Conservation (phyloP, 2,329 filamentous ascomycete species). For the Emericellopsis cladophorae region DNA sequence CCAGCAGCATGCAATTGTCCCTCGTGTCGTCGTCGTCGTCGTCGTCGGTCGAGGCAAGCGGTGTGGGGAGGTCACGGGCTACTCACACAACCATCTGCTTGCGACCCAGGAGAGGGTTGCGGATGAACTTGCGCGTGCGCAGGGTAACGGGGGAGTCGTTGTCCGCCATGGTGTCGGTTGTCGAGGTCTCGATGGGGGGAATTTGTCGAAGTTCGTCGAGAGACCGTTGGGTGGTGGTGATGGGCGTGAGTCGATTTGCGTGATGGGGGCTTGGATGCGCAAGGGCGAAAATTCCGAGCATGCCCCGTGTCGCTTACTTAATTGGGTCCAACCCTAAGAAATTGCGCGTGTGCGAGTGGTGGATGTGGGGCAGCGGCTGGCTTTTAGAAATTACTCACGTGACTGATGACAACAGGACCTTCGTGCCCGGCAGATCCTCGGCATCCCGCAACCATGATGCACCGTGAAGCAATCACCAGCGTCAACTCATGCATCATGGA, state of each 20-base stretch:
- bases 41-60: background rate
- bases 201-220: slow-evolving; percentile 7
- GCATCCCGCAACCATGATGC: background rate
- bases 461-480: background rate
- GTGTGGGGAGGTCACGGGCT: slow-evolving; percentile 7
- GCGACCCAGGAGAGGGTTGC: slow-evolving; percentile 95
- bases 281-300: slow-evolving; percentile 21
- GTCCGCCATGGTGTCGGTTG: slow-evolving; percentile 74
- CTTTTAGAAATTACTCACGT: slow-evolving; percentile 1
- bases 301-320: slow-evolving; percentile 20
- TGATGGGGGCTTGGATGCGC: slow-evolving; percentile 4
- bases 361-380: background rate
- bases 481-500: background rate
- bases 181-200: slow-evolving; percentile 15
- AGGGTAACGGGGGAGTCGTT: slow-evolving; percentile 65
- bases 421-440: too few relatives aligned
- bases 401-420: background rate
- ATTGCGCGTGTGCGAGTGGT: slow-evolving; percentile 5
- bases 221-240: slow-evolving; percentile 1
- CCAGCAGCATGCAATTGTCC: too few relatives aligned
- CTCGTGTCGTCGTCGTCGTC: too few relatives aligned
- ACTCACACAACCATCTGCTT: slow-evolving; percentile 99
- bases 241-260: slow-evolving; percentile 2
- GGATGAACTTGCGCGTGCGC: slow-evolving; percentile 99
- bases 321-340: slow-evolving; percentile 33